Percentiles rank a stretch among this genome's conserved stretches.
These are phyloP conservation scores for Boletus insuetus DNA, from an alignment of 768 basidiomycete genomes.

Conservation along the genomic window DNA sequence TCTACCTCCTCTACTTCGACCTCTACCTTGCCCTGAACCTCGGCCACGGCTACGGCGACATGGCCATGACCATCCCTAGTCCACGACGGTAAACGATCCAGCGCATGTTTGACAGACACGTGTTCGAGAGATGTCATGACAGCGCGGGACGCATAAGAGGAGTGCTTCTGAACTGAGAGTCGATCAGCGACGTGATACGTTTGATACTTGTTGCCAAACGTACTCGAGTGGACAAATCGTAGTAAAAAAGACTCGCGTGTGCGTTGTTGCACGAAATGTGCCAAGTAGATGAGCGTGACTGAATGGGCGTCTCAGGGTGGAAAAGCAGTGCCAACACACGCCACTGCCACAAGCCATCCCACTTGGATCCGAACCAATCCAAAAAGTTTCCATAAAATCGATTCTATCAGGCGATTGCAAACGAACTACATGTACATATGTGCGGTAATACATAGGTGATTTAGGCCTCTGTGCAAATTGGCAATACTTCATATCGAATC, in stretches of 20 bases:
- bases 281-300: neutral
- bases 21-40: neutral
- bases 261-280: neutral
- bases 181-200: neutral
- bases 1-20: neutral
- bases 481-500: constrained; percentile 21
- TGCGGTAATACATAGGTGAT: constrained; percentile 27
- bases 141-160: constrained; percentile 14
- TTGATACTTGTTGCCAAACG: neutral
- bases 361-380: neutral
- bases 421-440: constrained; percentile 28
- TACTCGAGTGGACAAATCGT: neutral
- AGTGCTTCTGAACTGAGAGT: neutral
- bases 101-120: constrained; percentile 17
- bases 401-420: constrained; percentile 20
- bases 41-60: neutral
- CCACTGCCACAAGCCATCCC: neutral
- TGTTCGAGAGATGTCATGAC: constrained; percentile 30
- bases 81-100: constrained; percentile 1
- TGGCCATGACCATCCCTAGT: neutral
- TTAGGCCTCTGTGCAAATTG: constrained; percentile 16
- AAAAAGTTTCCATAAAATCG: neutral
- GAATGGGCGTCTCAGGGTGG: neutral
- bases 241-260: neutral
- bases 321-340: no score